Base-by-base conservation (phyloP, 148 eudicot species). In the Heliosperma pusillum region DNA sequence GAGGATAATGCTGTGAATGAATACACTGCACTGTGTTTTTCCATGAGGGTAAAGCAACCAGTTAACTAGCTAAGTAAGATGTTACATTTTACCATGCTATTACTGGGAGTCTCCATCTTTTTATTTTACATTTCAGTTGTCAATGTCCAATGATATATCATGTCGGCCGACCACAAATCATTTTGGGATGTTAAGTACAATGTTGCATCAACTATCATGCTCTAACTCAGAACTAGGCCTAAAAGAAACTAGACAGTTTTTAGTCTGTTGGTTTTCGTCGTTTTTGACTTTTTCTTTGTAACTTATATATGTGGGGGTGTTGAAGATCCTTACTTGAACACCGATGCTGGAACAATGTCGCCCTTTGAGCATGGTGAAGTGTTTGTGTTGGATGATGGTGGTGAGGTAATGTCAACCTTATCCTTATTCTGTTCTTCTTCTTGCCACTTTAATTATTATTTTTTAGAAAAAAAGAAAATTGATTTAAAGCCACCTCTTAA, bases 311-410 rank as follows among this genome's bases (percentile, higher is more conserved):
- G 63, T n/a, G 47, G 67, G 77, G 11, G 9, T 68, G 53, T 76
- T 75, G 77, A 82, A 93, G 98, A 93, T 91, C 98, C 98, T 77
- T 93, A 93, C 78, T 81, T 93, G 85, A 93, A 93, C 74, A 88
- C 90, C 40, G 98, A 93, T 86, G 98, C 98, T 42, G 98, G 98
- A 80, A 93, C 98, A 5, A 93, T 93, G 98, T 93, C 98, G 42
- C 98, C 98, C 70, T 89, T 91, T 78, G 98, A 93, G 85, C 98
- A 93, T 68, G 98, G 98, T 72, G 98, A 93, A 86, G 98, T 93
- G 50, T 93, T 77, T 77, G 98, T 93, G 53, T 84, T 93, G 69
- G 97, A 93, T 80, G 98, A 93, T 82, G 98, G 98, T 27, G 98
- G 98, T 56, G 98, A 93, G 94, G 98, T 93, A 83, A 83, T 83